Evolutionary conservation across 495 filamentous ascomycete species (phyloP).

Genomic region (Xylaria bambusicola): DNA sequence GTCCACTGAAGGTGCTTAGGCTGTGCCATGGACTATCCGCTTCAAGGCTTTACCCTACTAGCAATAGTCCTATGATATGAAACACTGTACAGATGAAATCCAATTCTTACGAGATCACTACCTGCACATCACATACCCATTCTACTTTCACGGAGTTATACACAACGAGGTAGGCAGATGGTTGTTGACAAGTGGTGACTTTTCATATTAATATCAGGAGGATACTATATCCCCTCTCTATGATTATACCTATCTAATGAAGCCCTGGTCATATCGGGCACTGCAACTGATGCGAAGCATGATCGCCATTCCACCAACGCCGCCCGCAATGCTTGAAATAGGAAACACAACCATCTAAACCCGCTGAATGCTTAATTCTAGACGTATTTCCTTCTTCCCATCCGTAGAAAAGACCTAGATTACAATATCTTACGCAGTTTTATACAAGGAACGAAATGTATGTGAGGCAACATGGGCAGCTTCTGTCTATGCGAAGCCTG

Average conservation of each 20-base stretch:
- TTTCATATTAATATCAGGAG: constrained; percentile 3
- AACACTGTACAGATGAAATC: too few species aligned
- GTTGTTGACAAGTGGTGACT: constrained; percentile 12
- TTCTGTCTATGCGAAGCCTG: constrained; percentile 48
- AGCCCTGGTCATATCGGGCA: not conserved
- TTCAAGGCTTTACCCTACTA: too few species aligned
- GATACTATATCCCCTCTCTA: not conserved
- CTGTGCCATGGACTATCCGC: too few species aligned
- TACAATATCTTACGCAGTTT: not conserved
- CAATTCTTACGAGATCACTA: too few species aligned
- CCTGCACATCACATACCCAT: too few species aligned
- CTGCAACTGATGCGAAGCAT: not conserved
- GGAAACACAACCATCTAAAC: not conserved
- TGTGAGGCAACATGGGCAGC: not conserved
- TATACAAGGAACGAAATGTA: not conserved
- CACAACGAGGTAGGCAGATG: too few species aligned
- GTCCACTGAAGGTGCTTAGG: too few species aligned
- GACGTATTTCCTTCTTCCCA: not conserved
- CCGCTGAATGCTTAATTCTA: not conserved
- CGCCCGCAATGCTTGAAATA: constrained; percentile 10
- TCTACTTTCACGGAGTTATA: too few species aligned
- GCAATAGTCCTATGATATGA: too few species aligned
- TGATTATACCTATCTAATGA: not conserved
- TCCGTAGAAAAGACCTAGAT: not conserved
- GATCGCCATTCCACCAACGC: not conserved